Conservation (phyloP, 768 basidiomycete species). For the Coprinellus micaceus region DNA sequence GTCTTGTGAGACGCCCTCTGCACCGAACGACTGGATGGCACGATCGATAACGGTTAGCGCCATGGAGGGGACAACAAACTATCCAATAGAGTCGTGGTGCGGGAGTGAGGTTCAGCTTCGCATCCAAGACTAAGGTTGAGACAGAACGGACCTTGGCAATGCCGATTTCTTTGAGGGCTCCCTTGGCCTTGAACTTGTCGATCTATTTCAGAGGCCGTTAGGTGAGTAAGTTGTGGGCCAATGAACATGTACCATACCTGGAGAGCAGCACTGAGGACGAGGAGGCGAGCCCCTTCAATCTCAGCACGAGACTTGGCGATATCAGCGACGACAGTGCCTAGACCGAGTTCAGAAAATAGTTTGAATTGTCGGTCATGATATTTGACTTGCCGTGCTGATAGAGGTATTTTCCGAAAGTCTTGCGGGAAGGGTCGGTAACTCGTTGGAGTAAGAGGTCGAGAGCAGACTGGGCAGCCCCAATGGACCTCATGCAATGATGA, state of each 20-base stretch:
- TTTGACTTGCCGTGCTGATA: conserved; percentile 75
- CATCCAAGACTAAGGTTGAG: neutral
- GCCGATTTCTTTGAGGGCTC: conserved; percentile 95
- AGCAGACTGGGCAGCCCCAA: conserved; percentile 82
- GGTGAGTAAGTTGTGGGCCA: neutral
- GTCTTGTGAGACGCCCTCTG: conserved; percentile 94
- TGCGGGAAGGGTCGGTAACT: conserved; percentile 86
- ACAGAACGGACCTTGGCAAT: conserved; percentile 76
- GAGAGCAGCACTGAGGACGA: conserved; percentile 89
- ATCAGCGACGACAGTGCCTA: conserved; percentile 85
- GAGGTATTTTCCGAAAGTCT: conserved; percentile 91
- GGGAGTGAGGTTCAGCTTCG: neutral
- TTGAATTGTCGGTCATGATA: neutral
- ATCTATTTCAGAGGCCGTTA: conserved; percentile 47
- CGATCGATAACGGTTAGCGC: conserved; percentile 86
- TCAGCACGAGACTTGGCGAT: conserved; percentile 92
- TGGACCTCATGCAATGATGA: conserved; percentile 97
- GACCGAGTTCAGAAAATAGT: neutral
- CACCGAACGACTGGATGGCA: conserved; percentile 94
- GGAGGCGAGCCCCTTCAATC: conserved; percentile 81
- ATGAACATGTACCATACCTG: conserved; percentile 45
- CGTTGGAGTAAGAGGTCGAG: conserved; percentile 86
- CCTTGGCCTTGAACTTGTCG: conserved; percentile 87
- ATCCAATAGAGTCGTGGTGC: conserved; percentile 4
- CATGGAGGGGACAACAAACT: conserved; percentile 95